Evolutionary conservation across 2,329 filamentous ascomycete species (phyloP), one percentile per base, ranked within the genome.

Genomic region (Phaeoacremonium minimum): DNA sequence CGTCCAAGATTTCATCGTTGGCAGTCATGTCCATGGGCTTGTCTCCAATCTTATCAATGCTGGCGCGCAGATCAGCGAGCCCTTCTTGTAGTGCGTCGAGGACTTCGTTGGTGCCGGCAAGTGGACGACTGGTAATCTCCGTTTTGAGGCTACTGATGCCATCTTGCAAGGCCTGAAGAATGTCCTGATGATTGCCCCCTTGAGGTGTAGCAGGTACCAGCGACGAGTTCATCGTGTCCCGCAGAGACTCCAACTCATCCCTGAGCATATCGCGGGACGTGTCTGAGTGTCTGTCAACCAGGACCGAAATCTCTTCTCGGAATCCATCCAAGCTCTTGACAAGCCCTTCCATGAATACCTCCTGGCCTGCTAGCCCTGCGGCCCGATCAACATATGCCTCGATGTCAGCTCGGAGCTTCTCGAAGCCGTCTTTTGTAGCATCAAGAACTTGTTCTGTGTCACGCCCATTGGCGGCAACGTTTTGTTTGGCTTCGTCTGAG

Each of bases 41-140:
- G 54, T 91, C 82, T 15, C 80, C 71, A 13, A 93, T 73, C 52
- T 71, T 74, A 40, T 95, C 89, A 39, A 97, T 83, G 43, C 88
- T 84, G 18, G 72, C 69, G 17, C 86, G 80, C 7, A 97, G 69
- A 32, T 83, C 81, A 43, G 85, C 81, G 6, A 97, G 73, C 3
- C 90, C 90, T 57, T 96, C 89, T 41, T 94, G 90, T 36, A 97
- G 70, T 1, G 90, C 86, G 53, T 95, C 88, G 2, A 97, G 71
- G 9, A 95, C 86, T 52, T 96, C 89, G 35, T 88, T 85, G 0
- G 88, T 91, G 45, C 90, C 87, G 13, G 73, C 67, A 30, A 76
- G 68, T 4, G 75, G 75, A 12, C 75, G 67, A 7, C 83, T 83
- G 45, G 76, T 69, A 33, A 95, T 75, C 47, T 96, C 90, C 13